Evolutionary conservation across 1,284 basidiomycete species (phyloP).

Genomic region (Ustilago sp.): DNA sequence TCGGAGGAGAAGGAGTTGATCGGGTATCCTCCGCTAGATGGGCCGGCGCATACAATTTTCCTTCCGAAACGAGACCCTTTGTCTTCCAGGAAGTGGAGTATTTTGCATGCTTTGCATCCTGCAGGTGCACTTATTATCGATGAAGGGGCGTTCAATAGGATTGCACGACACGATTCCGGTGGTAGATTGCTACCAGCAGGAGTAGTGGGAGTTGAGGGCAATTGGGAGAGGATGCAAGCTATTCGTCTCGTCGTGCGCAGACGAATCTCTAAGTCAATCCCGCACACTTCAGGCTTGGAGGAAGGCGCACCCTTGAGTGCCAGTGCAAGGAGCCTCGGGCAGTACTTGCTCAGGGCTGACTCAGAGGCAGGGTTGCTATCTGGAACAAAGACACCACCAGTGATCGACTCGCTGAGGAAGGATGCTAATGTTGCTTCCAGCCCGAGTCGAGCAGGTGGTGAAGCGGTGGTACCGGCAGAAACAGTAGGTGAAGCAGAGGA

Average conservation of each 20-base stretch:
- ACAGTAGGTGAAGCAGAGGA: slow-evolving; percentile 4
- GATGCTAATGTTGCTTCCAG: background rate
- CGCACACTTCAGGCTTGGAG: slow-evolving; percentile 29
- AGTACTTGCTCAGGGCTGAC: slow-evolving; percentile 39
- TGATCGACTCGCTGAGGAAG: slow-evolving; percentile 47
- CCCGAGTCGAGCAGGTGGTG: background rate
- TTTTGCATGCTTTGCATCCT: slow-evolving; percentile 88
- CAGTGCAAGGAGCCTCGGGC: slow-evolving; percentile 33
- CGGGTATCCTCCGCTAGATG: slow-evolving; percentile 50
- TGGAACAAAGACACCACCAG: slow-evolving; percentile 35
- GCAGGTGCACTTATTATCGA: slow-evolving; percentile 90
- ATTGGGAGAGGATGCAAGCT: slow-evolving; percentile 93
- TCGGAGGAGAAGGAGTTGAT: slow-evolving; percentile 45
- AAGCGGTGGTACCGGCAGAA: background rate
- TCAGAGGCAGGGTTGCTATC: slow-evolving; percentile 1
- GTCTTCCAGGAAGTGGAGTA: slow-evolving; percentile 93
- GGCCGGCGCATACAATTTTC: slow-evolving; percentile 88
- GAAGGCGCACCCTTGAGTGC: slow-evolving; percentile 25
- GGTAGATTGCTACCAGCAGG: slow-evolving; percentile 91
- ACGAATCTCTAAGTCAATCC: slow-evolving; percentile 20
- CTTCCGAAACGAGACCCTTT: slow-evolving; percentile 80
- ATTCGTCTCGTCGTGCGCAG: slow-evolving; percentile 81
- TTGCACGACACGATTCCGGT: slow-evolving; percentile 85
- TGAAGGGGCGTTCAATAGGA: slow-evolving; percentile 85
- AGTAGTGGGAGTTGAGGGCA: slow-evolving; percentile 85